Evolutionary conservation across 768 basidiomycete species (phyloP).

Genomic region (Hortiboletus campestris): DNA sequence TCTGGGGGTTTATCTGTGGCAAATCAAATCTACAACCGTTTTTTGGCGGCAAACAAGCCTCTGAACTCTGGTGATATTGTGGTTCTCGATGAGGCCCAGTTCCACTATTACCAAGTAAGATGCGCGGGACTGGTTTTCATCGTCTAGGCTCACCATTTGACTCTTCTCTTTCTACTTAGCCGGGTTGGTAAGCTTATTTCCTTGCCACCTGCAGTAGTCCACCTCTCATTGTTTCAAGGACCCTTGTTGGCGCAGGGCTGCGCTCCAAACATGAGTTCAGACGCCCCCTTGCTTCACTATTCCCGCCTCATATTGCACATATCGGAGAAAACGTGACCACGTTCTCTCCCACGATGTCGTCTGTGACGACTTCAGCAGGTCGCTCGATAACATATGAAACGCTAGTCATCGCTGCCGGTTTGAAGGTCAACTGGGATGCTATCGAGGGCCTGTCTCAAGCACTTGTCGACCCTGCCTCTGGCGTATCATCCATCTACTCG

Average conservation of each 20-base stretch:
- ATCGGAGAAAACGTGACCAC: conserved; percentile 67
- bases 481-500: conserved; percentile 91
- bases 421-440: conserved; percentile 81
- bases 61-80: conserved; percentile 77
- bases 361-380: conserved; percentile 70
- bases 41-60: conserved; percentile 64
- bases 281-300: conserved; percentile 61
- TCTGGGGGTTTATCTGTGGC: conserved; percentile 81
- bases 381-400: conserved; percentile 75
- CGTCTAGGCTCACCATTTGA: background rate
- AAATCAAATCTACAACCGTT: conserved; percentile 82
- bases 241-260: conserved; percentile 89
- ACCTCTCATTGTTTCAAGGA: conserved; percentile 49
- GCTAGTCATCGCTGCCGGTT: conserved; percentile 84
- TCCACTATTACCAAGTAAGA: conserved; percentile 81
- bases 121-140: background rate
- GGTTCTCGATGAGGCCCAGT: conserved; percentile 77
- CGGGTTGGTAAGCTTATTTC: conserved; percentile 74
- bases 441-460: conserved; percentile 75
- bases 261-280: conserved; percentile 66
- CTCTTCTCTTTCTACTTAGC: conserved; percentile 41
- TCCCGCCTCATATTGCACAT: conserved; percentile 72
- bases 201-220: background rate
- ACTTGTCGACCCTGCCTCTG: conserved; percentile 70
- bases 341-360: conserved; percentile 75